Conservation (phyloP, 2,329 filamentous ascomycete species). For the Parascedosporium putredinis region DNA sequence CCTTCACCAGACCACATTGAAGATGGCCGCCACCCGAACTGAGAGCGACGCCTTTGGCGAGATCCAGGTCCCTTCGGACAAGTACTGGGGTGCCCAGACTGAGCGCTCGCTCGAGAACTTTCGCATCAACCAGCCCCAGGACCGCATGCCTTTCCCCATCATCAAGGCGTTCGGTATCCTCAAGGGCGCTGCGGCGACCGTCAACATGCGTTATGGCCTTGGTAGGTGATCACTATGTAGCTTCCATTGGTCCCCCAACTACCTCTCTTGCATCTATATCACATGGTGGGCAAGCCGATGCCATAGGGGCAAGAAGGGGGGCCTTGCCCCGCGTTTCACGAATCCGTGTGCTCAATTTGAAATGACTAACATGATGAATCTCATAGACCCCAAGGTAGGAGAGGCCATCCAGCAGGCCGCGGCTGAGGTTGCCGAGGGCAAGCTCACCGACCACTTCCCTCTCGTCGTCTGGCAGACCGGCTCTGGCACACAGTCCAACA, state of each 20-base stretch:
- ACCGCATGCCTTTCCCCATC: slow-evolving; percentile 92
- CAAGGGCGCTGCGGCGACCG: slow-evolving; percentile 89
- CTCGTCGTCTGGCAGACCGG: slow-evolving; percentile 99
- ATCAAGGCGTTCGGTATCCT: slow-evolving; percentile 91
- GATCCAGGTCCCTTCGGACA: slow-evolving; percentile 81
- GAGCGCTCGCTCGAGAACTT: slow-evolving; percentile 96
- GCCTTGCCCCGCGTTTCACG: no score
- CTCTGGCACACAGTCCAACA: slow-evolving; percentile 97
- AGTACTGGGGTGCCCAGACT: slow-evolving; percentile 98
- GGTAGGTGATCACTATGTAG: slow-evolving; percentile 34
- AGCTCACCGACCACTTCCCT: slow-evolving; percentile 94
- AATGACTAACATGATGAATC: not conserved
- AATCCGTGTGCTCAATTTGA: no score
- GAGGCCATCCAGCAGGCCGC: slow-evolving; percentile 92
- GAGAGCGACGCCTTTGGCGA: slow-evolving; percentile 98
- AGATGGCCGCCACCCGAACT: slow-evolving; percentile 53
- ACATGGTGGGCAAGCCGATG: no score
- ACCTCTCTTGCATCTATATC: not conserved
- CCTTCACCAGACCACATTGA: slow-evolving; percentile 34
- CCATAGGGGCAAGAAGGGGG: no score
- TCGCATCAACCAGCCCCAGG: slow-evolving; percentile 97
- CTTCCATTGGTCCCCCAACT: not conserved
- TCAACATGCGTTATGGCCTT: slow-evolving; percentile 91
- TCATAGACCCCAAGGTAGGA: slow-evolving; percentile 72
- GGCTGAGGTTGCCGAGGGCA: slow-evolving; percentile 82